Evolutionary conservation across 2,329 filamentous ascomycete genomes (phyloP), one percentile per base, ranked within the genome.

Genomic region (Sporothrix inflata): DNA sequence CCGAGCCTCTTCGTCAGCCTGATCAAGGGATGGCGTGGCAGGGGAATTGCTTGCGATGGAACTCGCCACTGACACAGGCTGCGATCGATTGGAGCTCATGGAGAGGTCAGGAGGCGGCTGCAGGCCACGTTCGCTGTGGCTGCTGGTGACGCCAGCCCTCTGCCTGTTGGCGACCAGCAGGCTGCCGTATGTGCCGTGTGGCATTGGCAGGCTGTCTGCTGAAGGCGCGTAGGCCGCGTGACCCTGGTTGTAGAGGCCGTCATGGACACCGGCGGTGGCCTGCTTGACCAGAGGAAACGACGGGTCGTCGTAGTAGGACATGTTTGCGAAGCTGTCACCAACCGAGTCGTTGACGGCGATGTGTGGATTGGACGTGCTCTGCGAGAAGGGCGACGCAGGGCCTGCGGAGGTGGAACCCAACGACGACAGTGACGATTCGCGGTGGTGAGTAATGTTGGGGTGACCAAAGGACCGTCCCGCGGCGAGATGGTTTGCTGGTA

Each of bases 381-480:
- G 81, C 51, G 84, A 85, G 78, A 84, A 90, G 3, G 88, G 88
- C 21, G 89, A 90, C 0, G 85, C 83, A 21, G 88, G 88, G n/a
- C 86, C 87, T 34, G 86, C 84, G 0, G 88, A 90, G 47, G 86
- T 84, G 0, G 88, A 90, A 12, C 86, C 87, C 53, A 90, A 76
- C 0, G 89, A 90, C 0, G 88, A 90, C 49, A 89, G 80, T 7
- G 88, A 90, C 1, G 88, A 87, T 75, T 90, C 88, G 75, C 88
- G 85, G 61, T 90, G 84, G 76, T 90, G 88, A 34, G 83, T 77
- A 49, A 83, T 78, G 19, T 24, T 61, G 42, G 65, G 30, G 30
- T 83, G 81, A 71, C 79, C 79, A 51, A 80, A 74, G 11, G 78
- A 75, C 76, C 81, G 82, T 27, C 81, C 79, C 49, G 81, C 81